These are phyloP conservation scores for Pouteria glomerata DNA, from an alignment of 148 eudicot genomes.

Conservation along the genomic window DNA sequence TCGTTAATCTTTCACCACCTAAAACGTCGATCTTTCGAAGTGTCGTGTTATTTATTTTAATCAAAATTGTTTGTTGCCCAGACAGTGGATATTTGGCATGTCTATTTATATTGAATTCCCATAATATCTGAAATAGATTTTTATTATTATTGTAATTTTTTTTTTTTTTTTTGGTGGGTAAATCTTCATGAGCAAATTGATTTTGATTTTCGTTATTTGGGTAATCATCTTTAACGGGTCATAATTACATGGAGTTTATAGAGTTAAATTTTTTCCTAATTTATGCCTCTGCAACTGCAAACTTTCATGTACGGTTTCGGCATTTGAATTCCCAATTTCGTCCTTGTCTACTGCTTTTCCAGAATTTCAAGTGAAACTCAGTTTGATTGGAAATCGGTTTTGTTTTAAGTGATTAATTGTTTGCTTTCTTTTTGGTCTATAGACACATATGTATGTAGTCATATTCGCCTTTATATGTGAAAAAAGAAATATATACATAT, in stretches of 20 bases:
- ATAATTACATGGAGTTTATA: not conserved
- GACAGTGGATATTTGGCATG: not conserved
- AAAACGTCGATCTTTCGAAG: not conserved
- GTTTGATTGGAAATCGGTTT: slow-evolving; percentile 1
- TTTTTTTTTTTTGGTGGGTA: not conserved
- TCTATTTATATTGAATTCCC: not conserved
- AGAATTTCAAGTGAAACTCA: slow-evolving; percentile 12
- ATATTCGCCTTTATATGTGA: not conserved
- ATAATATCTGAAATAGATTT: not conserved
- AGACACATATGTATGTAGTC: not conserved
- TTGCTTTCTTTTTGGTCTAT: too few relatives aligned
- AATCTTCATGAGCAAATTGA: not conserved
- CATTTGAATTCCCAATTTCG: slow-evolving; percentile 28
- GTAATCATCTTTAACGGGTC: not conserved
- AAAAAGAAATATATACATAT: not conserved
- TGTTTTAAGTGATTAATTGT: not conserved
- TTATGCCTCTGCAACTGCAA: slow-evolving; percentile 20
- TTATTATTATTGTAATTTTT: too few relatives aligned
- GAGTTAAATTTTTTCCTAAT: slow-evolving; percentile 1
- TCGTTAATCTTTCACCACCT: not conserved
- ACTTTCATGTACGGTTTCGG: slow-evolving; percentile 16
- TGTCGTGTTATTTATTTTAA: not conserved
- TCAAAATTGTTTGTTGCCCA: not conserved
- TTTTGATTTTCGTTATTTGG: not conserved
- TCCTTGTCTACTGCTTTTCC: slow-evolving; percentile 15